Evolutionary conservation across 2,329 filamentous ascomycete genomes (phyloP).

Genomic region (Claviceps sp.): DNA sequence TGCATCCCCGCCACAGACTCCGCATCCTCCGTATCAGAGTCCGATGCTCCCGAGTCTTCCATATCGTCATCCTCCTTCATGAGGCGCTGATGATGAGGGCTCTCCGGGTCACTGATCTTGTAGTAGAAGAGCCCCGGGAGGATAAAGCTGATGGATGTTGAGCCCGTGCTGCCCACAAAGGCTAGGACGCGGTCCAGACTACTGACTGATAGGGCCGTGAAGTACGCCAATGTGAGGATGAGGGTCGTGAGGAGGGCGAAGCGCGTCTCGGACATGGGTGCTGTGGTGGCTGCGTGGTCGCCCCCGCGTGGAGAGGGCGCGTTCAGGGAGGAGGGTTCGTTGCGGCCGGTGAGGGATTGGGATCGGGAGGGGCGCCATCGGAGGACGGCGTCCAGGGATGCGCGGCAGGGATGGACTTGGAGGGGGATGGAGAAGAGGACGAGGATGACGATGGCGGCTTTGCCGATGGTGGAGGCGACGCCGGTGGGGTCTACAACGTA

Average conservation of each 20-base stretch:
- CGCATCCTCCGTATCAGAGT: constrained; percentile 32
- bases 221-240: constrained; percentile 74
- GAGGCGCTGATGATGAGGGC: constrained; percentile 70
- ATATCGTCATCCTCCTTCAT: constrained; percentile 85
- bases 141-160: constrained; percentile 93
- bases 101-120: constrained; percentile 88
- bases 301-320: constrained; percentile 24
- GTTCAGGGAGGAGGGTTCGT: constrained; percentile 29
- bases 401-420: constrained; percentile 89
- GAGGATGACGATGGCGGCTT: constrained; percentile 86
- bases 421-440: constrained; percentile 95
- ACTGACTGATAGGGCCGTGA: constrained; percentile 79
- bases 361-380: constrained; percentile 64
- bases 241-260: constrained; percentile 82
- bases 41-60: constrained; percentile 37
- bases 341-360: constrained; percentile 23
- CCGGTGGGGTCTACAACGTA: constrained; percentile 22
- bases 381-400: constrained; percentile 86
- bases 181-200: constrained; percentile 84
- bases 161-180: constrained; percentile 89
- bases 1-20: constrained; percentile 29
- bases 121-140: constrained; percentile 95
- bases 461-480: constrained; percentile 77
- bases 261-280: constrained; percentile 68
- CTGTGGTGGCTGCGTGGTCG: constrained; percentile 39